Percentiles rank a stretch among this genome's conserved stretches.
These are phyloP conservation scores for Pseudogymnoascus destructans DNA, from an alignment of 2,329 filamentous ascomycete genomes.

Conservation along the genomic window DNA sequence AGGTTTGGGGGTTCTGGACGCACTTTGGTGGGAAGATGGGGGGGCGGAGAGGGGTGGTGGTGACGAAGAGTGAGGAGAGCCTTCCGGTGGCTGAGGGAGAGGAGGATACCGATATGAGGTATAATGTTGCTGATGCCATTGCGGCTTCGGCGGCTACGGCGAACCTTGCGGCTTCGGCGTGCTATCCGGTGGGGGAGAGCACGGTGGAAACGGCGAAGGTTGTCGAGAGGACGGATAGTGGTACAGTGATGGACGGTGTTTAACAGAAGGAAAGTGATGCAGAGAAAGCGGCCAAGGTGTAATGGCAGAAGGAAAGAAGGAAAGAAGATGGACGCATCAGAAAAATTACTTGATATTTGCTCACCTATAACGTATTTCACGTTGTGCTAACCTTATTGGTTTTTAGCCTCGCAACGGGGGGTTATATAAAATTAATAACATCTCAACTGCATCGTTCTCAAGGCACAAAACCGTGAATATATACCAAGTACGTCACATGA, in stretches of 20 bases:
- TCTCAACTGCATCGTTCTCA: not conserved
- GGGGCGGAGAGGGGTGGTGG: not conserved
- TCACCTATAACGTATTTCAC: too few relatives aligned
- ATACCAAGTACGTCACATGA: not conserved
- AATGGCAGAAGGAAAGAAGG: not conserved
- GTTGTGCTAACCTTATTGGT: too few relatives aligned
- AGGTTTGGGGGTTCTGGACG: not conserved
- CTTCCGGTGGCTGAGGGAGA: not conserved
- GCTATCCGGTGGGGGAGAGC: not conserved
- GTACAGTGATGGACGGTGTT: not conserved
- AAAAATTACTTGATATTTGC: not conserved
- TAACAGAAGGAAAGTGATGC: not conserved
- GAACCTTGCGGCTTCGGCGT: not conserved
- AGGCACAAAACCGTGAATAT: not conserved
- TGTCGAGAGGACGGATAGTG: not conserved
- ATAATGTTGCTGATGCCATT: not conserved
- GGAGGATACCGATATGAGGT: not conserved
- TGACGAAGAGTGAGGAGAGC: not conserved
- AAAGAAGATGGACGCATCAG: not conserved
- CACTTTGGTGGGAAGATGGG: not conserved
- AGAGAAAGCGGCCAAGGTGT: not conserved
- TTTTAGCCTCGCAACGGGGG: too few relatives aligned
- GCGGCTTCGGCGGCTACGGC: not conserved
- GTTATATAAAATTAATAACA: not conserved
- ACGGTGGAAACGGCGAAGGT: not conserved